Conservation (phyloP, 192 early-diverging fungal genomes). For the Umbelopsis sp. region DNA sequence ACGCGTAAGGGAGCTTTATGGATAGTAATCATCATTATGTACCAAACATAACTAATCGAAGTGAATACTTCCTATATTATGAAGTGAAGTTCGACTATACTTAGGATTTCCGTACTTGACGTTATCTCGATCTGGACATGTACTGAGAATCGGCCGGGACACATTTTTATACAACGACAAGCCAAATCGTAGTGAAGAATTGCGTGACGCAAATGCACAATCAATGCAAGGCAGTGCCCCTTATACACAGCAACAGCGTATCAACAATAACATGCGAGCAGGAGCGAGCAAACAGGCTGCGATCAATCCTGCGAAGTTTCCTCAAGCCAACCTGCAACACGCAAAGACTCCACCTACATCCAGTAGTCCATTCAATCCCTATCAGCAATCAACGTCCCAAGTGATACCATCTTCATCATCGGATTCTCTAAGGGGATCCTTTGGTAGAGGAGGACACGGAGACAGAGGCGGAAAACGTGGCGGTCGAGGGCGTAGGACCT, state of each 20-base stretch:
- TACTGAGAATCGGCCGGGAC: background rate
- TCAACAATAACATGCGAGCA: background rate
- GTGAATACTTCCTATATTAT: background rate
- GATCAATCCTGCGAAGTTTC: background rate
- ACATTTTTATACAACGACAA: conserved; percentile 3
- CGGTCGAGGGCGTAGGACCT: background rate
- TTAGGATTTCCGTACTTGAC: background rate
- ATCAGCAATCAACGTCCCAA: background rate
- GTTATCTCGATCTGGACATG: background rate
- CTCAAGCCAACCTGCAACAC: background rate
- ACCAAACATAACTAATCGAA: background rate
- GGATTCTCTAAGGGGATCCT: background rate
- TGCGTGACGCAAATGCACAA: background rate
- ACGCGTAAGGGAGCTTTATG: background rate
- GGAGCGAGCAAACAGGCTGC: background rate
- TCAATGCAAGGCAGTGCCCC: background rate
- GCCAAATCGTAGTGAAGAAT: conserved; percentile 14
- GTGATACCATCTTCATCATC: background rate
- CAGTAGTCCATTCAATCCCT: background rate
- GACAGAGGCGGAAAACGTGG: conserved; percentile 3
- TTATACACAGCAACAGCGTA: background rate
- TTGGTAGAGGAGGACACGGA: background rate
- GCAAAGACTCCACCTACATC: background rate
- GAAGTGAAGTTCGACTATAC: background rate
- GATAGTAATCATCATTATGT: background rate